phyloP scores from a whole-genome alignment of 768 basidiomycete genomes.

The Rhizopogon vulgaris region DNA sequence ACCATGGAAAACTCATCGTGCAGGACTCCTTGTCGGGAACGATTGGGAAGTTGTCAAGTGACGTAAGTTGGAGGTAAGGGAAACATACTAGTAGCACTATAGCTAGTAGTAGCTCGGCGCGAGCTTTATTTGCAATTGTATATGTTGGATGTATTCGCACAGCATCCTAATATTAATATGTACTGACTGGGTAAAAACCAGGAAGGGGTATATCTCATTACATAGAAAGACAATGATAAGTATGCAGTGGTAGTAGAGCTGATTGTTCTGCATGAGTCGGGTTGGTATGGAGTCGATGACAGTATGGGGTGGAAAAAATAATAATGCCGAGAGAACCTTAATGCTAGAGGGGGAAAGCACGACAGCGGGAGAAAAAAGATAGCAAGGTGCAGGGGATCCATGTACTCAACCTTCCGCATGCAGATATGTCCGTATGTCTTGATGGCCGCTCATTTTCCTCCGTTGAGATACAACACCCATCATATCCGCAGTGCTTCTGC shows the following conservation, averaged over 20 bases:
- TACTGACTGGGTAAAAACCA: neutral
- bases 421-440: slow-evolving; percentile 16
- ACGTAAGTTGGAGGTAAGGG: neutral
- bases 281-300: slow-evolving; percentile 1
- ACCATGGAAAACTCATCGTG: slow-evolving; percentile 52
- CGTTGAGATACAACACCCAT: slow-evolving; percentile 24
- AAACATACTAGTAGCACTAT: neutral
- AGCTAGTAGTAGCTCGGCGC: too few species aligned
- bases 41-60: neutral
- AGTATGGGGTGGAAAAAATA: neutral
- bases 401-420: slow-evolving; percentile 17
- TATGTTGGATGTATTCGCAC: too few species aligned
- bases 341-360: slow-evolving; percentile 1
- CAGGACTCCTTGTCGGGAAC: neutral
- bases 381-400: slow-evolving; percentile 1
- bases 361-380: neutral
- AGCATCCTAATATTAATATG: neutral
- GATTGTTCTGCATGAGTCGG: slow-evolving; percentile 1
- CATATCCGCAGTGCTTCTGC: slow-evolving; percentile 35
- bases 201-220: neutral
- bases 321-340: neutral
- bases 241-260: slow-evolving; percentile 1
- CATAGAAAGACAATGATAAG: neutral
- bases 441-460: slow-evolving; percentile 20
- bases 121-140: neutral